These are phyloP conservation scores for Lobosporangium transversale DNA, from an alignment of 192 early-diverging fungal species.

Conservation along the genomic window DNA sequence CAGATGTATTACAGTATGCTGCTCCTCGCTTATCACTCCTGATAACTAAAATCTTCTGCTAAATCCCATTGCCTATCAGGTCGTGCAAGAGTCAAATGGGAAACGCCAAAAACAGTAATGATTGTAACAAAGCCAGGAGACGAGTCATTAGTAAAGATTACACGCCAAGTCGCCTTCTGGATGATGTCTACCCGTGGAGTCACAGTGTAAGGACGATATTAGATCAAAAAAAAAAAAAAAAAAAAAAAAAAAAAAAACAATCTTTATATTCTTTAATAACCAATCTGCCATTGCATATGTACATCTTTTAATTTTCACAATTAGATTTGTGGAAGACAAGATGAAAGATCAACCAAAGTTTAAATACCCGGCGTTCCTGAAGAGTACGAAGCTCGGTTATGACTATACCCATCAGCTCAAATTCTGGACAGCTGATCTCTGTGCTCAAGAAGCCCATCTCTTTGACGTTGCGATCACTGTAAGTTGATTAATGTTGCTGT, in stretches of 20 bases:
- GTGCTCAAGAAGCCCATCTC: conserved; percentile 67
- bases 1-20: too few species aligned
- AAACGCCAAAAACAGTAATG: conserved; percentile 67
- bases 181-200: conserved; percentile 64
- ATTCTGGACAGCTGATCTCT: conserved; percentile 84
- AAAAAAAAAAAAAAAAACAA: too few species aligned
- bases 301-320: not conserved
- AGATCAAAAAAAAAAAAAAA: too few species aligned
- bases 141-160: conserved; percentile 68
- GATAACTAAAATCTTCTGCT: not conserved
- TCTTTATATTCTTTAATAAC: too few species aligned
- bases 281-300: too few species aligned
- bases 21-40: not conserved
- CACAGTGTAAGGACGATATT: conserved; percentile 54
- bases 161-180: conserved; percentile 75
- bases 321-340: conserved; percentile 72
- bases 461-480: conserved; percentile 92
- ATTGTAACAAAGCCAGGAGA: conserved; percentile 84
- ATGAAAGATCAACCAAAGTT: conserved; percentile 68
- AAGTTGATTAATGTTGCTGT: conserved; percentile 27
- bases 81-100: conserved; percentile 56
- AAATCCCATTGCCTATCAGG: conserved; percentile 15
- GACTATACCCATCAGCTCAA: conserved; percentile 60
- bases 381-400: conserved; percentile 51
- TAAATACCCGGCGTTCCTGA: conserved; percentile 57